A percentile compares a stretch with the other conserved stretches of the same genome.
Conservation (phyloP, 2,329 filamentous ascomycete genomes). For the Exophiala sideris region DNA sequence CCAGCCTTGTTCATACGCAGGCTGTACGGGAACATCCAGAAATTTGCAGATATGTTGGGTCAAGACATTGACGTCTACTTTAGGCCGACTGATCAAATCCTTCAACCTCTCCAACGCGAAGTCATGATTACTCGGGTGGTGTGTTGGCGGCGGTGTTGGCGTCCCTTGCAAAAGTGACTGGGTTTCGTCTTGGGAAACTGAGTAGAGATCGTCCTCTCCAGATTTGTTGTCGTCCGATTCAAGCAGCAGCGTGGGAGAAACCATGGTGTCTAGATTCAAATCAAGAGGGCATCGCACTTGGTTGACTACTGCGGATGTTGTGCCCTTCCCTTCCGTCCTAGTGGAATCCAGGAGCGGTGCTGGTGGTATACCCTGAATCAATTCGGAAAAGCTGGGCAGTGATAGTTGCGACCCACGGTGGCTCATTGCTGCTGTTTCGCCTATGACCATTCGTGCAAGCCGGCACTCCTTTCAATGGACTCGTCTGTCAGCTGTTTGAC, state of each 20-base stretch:
- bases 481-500: too few species aligned
- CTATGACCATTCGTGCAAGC: too few species aligned
- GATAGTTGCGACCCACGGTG: neutral
- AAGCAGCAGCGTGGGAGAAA: too few species aligned
- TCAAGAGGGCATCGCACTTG: neutral
- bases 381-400: slow-evolving; percentile 4
- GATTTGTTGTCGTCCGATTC: too few species aligned
- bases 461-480: too few species aligned
- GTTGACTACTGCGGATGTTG: neutral
- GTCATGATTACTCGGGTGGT: neutral
- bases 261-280: too few species aligned
- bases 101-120: neutral
- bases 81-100: neutral
- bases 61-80: neutral
- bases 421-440: neutral
- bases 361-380: neutral
- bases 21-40: slow-evolving; percentile 7
- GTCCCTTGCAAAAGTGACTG: neutral
- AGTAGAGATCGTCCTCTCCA: too few species aligned
- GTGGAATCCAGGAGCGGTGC: neutral
- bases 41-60: neutral
- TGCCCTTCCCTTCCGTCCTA: neutral
- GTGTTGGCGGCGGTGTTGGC: neutral
- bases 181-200: neutral
- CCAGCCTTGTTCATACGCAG: slow-evolving; percentile 17